Base-by-base conservation (phyloP, 2,329 filamentous ascomycete genomes). In the Diplodia corticola region DNA sequence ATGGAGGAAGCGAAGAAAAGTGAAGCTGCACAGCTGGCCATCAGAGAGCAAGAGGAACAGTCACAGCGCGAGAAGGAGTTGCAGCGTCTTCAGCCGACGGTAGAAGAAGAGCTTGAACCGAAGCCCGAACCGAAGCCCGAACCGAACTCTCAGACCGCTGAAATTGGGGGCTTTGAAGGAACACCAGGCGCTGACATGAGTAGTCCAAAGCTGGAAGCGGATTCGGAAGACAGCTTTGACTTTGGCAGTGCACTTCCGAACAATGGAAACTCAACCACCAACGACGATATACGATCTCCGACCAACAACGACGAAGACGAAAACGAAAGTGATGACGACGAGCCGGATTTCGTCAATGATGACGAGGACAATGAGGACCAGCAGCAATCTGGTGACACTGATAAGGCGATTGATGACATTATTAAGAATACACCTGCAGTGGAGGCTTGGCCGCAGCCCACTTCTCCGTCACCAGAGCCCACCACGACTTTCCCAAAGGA, bases 1-100 rank as follows among this genome's bases (percentile, higher is more conserved):
- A 63, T 65, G 30, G 22, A 40, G 12, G 33, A 54, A 15, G 69
- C 66, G 0, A 68, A 53, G 26, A 5, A 67, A 33, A 64, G 68
- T 7, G 69, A 69, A 33, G 24, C 60, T 5, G 46, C 49, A 13
- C 26, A 63, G 4, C 17, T 65, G 15, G 15, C 57, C 2, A 44
- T 26, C 22, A 53, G 60, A 51, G 61, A 66, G 17, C 22, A 61
- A 20, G 60, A 63, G 17, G 46, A 50, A 7, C 4, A 37, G 13
- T 4, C 20, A 1, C 59, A 63, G 20, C 28, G 59, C 6, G 5
- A 59, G 59, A 20, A 28, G 48, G 33, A 59, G 54, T 26, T 44
- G 24, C 12, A 44, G 15, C 22, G 53, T 57, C 48, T 63, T 4
- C 55, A 60, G 4, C 26, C 55, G 9, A 63, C 44, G 1, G 28